Percentiles rank a stretch among this genome's conserved stretches.
Conservation (phyloP, 495 filamentous ascomycete genomes). For the Penicillium goetzii region DNA sequence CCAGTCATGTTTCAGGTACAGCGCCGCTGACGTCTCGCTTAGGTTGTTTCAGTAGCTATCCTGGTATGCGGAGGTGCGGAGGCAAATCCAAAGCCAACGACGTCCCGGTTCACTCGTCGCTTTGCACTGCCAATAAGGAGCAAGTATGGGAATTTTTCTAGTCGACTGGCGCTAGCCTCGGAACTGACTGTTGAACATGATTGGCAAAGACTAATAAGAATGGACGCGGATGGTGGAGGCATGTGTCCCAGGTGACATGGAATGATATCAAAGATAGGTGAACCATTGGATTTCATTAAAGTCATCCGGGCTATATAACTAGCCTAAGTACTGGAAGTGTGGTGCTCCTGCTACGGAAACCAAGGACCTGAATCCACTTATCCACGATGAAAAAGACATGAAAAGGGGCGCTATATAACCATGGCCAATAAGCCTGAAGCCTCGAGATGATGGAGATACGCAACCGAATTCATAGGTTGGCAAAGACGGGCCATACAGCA, state of each 20-base stretch:
- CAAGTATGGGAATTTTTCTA: neutral
- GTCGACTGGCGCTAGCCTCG: neutral
- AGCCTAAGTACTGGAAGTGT: too few species aligned
- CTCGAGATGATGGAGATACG: slow-evolving; percentile 5
- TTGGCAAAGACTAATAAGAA: neutral
- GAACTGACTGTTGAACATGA: neutral
- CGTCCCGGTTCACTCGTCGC: slow-evolving; percentile 39
- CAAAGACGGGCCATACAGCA: slow-evolving; percentile 59
- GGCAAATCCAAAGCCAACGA: slow-evolving; percentile 63
- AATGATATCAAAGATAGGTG: slow-evolving; percentile 38
- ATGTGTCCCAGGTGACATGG: slow-evolving; percentile 36
- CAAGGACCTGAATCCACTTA: neutral
- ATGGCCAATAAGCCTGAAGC: neutral
- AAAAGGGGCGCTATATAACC: neutral
- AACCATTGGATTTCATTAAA: slow-evolving; percentile 18
- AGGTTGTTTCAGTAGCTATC: slow-evolving; percentile 38
- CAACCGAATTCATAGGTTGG: slow-evolving; percentile 59
- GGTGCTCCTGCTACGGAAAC: slow-evolving; percentile 72
- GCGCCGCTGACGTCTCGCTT: slow-evolving; percentile 56
- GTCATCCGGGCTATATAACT: slow-evolving; percentile 18
- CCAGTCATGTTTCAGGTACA: slow-evolving; percentile 71
- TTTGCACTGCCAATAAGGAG: neutral
- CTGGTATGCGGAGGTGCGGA: slow-evolving; percentile 60
- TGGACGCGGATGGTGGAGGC: neutral
- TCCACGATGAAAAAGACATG: neutral